Percentiles rank a stretch among this genome's conserved stretches.
Evolutionary conservation across 2,329 filamentous ascomycete species (phyloP).

Genomic region (Xylariaceae sp.): DNA sequence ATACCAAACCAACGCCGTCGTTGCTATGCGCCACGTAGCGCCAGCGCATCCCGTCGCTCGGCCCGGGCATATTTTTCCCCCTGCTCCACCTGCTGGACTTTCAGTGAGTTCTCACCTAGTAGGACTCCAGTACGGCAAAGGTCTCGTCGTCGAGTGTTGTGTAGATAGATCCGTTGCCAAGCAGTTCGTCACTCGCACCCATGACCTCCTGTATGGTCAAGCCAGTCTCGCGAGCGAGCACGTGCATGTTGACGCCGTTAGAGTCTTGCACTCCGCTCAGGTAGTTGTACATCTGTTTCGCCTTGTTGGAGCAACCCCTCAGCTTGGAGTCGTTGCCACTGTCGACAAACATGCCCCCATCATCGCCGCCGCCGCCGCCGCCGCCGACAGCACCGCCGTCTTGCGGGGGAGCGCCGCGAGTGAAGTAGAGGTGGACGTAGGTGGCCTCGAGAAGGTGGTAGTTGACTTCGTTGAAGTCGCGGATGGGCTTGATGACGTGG

Average conservation of each 20-base stretch:
- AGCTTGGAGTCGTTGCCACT: conserved; percentile 39
- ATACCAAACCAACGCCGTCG: conserved; percentile 9
- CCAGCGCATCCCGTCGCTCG: conserved; percentile 8
- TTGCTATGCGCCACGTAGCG: conserved; percentile 20
- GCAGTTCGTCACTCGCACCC: conserved; percentile 76
- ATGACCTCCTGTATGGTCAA: conserved; percentile 68
- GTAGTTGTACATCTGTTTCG: conserved; percentile 67
- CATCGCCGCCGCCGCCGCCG: conserved; percentile 35
- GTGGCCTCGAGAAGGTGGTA: conserved; percentile 90
- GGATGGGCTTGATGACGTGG: conserved; percentile 73
- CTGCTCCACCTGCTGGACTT: not conserved
- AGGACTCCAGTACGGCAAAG: conserved; percentile 74
- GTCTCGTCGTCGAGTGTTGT: conserved; percentile 91
- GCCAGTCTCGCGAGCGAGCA: conserved; percentile 63
- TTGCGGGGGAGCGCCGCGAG: conserved; percentile 52
- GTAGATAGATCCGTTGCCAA: conserved; percentile 72
- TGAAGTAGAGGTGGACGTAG: conserved; percentile 81
- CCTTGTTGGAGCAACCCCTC: conserved; percentile 49
- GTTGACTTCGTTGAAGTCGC: conserved; percentile 87
- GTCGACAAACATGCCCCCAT: conserved; percentile 55
- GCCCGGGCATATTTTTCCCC: not conserved
- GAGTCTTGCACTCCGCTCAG: conserved; percentile 65
- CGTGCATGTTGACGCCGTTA: conserved; percentile 78
- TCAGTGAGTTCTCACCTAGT: conserved; percentile 8
- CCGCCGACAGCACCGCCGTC: conserved; percentile 35